phyloP scores from a whole-genome alignment of 805 yeast species.

The Kodamaea kaohsiungensis region DNA sequence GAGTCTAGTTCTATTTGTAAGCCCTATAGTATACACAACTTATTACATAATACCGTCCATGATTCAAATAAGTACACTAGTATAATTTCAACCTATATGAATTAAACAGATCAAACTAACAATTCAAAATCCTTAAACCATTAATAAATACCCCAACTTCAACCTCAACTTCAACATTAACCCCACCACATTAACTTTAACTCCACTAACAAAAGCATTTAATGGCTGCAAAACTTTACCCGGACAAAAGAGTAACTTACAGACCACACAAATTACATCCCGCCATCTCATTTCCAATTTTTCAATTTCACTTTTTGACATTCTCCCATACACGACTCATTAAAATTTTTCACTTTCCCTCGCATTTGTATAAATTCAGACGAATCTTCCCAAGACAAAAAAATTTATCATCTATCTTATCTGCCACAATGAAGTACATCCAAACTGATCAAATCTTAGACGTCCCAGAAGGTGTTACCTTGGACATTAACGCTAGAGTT shows the following conservation, averaged over 20 bases:
- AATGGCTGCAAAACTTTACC: conserved; percentile 1
- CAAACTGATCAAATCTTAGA: conserved; percentile 83
- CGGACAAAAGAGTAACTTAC: conserved; percentile 2
- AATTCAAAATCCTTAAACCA: too few species aligned
- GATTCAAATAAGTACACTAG: too few species aligned
- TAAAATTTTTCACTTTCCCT: not conserved
- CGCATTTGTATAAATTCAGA: not conserved
- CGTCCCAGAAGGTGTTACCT: conserved; percentile 90
- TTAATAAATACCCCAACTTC: too few species aligned
- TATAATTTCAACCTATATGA: too few species aligned
- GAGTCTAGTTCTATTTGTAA: too few species aligned
- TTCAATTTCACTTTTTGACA: conserved; percentile 1
- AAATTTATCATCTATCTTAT: not conserved
- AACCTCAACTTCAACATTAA: too few species aligned
- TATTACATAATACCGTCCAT: too few species aligned
- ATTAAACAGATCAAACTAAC: too few species aligned
- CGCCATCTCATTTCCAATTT: not conserved
- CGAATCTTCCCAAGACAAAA: not conserved
- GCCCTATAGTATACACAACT: too few species aligned
- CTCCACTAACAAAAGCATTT: not conserved
- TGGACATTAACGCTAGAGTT: conserved; percentile 87
- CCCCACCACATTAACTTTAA: not conserved
- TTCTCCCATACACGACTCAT: conserved; percentile 3
- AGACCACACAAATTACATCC: not conserved
- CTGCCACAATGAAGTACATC: conserved; percentile 67